Conservation (phyloP, 176 grass and related monocot species). For the Eragrostis nindensis region DNA sequence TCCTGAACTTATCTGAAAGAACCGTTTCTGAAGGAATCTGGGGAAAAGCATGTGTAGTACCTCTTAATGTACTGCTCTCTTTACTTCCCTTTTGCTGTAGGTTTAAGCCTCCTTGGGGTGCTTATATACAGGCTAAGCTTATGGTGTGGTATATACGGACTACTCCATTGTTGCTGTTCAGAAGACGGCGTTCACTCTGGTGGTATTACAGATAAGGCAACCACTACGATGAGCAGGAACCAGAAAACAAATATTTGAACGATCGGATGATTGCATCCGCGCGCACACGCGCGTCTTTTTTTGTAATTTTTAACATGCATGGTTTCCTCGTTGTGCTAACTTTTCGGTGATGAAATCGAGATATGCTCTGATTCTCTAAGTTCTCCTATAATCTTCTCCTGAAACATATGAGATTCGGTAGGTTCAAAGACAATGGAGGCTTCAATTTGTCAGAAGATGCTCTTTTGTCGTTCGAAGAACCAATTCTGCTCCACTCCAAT, state of each 20-base stretch:
- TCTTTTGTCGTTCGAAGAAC: slow-evolving; percentile 7
- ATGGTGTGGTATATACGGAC: neutral
- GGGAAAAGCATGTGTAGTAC: neutral
- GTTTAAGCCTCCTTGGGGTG: neutral
- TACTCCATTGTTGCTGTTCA: neutral
- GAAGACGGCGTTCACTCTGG: slow-evolving; percentile 38
- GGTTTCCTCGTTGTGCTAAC: neutral
- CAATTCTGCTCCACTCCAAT: too few relatives aligned
- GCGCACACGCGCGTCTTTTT: too few relatives aligned
- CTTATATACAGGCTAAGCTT: slow-evolving; percentile 19
- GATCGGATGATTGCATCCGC: slow-evolving; percentile 28
- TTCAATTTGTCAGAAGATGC: too few relatives aligned
- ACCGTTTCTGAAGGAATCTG: neutral
- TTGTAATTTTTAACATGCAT: too few relatives aligned
- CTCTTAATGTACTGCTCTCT: neutral
- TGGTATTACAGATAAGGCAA: slow-evolving; percentile 35
- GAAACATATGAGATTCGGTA: slow-evolving; percentile 44
- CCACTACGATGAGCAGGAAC: neutral
- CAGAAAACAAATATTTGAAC: slow-evolving; percentile 17
- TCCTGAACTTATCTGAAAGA: too few relatives aligned
- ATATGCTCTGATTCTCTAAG: slow-evolving; percentile 19
- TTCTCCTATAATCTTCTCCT: slow-evolving; percentile 24
- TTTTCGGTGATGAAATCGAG: too few relatives aligned
- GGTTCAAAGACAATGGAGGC: slow-evolving; percentile 24
- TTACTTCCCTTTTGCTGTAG: too few relatives aligned